A percentile compares a stretch with the other conserved stretches of the same genome.
These are phyloP conservation scores for Talaromyces thailandensis DNA, from an alignment of 495 filamentous ascomycete genomes.

Conservation along the genomic window DNA sequence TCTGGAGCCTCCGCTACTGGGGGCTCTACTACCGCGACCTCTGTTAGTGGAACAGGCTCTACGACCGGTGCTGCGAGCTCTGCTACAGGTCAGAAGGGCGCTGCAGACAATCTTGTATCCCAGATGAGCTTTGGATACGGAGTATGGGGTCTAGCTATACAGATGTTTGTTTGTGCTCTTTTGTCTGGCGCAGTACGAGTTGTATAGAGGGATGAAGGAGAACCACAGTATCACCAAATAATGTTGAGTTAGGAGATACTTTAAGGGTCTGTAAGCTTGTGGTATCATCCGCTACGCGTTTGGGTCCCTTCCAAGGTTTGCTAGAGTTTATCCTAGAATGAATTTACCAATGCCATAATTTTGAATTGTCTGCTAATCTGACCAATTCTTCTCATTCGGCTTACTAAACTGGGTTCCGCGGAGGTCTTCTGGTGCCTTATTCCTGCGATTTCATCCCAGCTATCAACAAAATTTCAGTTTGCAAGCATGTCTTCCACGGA, in stretches of 20 bases:
- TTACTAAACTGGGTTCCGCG: background rate
- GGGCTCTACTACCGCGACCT: background rate
- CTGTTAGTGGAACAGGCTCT: background rate
- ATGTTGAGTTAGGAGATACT: background rate
- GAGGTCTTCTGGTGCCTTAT: background rate
- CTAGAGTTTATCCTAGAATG: background rate
- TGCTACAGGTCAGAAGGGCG: background rate
- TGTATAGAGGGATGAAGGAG: background rate
- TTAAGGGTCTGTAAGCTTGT: background rate
- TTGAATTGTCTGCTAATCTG: background rate
- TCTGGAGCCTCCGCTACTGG: background rate
- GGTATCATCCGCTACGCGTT: background rate
- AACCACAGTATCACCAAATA: background rate
- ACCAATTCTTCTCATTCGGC: background rate
- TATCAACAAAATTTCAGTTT: background rate
- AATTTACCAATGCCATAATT: background rate
- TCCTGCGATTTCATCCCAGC: background rate
- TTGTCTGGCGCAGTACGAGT: background rate
- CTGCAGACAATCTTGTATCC: background rate
- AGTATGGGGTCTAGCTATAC: background rate
- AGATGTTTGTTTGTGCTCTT: background rate
- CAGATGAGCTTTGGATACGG: background rate
- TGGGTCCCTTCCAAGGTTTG: background rate
- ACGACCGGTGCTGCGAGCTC: background rate
- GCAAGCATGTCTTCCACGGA: background rate